Conservation (phyloP, 2,329 filamentous ascomycete species). For the Colletotrichum chrysophilum region DNA sequence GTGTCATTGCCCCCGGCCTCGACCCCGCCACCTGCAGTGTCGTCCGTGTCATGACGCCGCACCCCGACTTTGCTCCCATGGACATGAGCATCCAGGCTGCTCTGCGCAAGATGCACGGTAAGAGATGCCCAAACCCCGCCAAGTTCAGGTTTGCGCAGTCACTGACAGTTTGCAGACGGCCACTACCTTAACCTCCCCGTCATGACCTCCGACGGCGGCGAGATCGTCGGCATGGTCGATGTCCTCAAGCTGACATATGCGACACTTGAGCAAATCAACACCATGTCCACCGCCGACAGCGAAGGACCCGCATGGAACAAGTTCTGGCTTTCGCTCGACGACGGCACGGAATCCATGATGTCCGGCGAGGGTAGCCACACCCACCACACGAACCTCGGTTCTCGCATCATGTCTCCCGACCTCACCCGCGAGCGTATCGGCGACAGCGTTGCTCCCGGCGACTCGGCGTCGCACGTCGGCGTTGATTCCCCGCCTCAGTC, state of each 20-base stretch:
- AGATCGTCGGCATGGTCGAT: slow-evolving; percentile 99
- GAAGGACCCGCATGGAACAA: slow-evolving; percentile 99
- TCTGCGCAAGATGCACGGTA: slow-evolving; percentile 98
- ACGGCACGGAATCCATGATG: slow-evolving; percentile 95
- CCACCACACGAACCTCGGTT: slow-evolving; percentile 66
- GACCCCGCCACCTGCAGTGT: slow-evolving; percentile 96
- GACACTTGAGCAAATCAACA: slow-evolving; percentile 96
- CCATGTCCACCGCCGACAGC: slow-evolving; percentile 85
- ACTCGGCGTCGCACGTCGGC: slow-evolving; percentile 93
- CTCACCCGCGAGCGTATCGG: slow-evolving; percentile 70
- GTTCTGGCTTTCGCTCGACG: slow-evolving; percentile 96
- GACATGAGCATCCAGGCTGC: slow-evolving; percentile 99
- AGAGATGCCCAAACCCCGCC: slow-evolving; percentile 34
- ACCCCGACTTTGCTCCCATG: slow-evolving; percentile 97
- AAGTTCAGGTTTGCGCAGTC: not conserved
- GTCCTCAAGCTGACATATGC: slow-evolving; percentile 98
- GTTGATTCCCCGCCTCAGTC: slow-evolving; percentile 78
- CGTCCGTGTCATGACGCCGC: slow-evolving; percentile 97
- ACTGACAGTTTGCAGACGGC: slow-evolving; percentile 68
- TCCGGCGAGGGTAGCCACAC: slow-evolving; percentile 86
- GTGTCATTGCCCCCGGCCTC: slow-evolving; percentile 94
- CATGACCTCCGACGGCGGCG: slow-evolving; percentile 88
- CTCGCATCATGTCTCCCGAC: slow-evolving; percentile 83
- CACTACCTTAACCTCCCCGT: slow-evolving; percentile 98
- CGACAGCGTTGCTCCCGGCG: slow-evolving; percentile 88